Conservation (phyloP, 1,284 basidiomycete genomes). For the Ustilago curta region DNA sequence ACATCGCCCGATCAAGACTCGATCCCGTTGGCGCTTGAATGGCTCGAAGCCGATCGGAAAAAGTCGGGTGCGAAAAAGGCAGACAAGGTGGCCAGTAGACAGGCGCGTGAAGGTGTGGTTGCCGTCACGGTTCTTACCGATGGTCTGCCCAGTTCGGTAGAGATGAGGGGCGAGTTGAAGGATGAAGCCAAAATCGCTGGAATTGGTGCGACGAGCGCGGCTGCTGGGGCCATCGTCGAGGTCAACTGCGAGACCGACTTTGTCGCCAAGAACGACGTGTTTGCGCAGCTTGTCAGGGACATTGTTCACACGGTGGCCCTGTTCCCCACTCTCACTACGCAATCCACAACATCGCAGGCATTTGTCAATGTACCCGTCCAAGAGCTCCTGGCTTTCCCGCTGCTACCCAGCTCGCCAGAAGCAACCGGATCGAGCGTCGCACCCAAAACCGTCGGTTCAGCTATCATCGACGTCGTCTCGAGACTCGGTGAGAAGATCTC, state of each 20-base stretch:
- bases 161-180: slow-evolving; percentile 39
- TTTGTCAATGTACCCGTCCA: slow-evolving; percentile 46
- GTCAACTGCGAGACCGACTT: slow-evolving; percentile 98
- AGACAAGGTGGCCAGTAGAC: slow-evolving; percentile 81
- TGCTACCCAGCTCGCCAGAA: slow-evolving; percentile 48
- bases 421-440: slow-evolving; percentile 67
- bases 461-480: slow-evolving; percentile 83
- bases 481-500: slow-evolving; percentile 91
- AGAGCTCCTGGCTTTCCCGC: slow-evolving; percentile 67
- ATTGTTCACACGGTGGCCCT: slow-evolving; percentile 89
- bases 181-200: slow-evolving; percentile 69
- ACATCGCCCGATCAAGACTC: slow-evolving; percentile 75
- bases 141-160: slow-evolving; percentile 69
- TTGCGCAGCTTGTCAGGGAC: slow-evolving; percentile 80
- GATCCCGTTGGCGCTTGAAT: slow-evolving; percentile 79
- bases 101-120: slow-evolving; percentile 82
- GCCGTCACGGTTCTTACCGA: slow-evolving; percentile 79
- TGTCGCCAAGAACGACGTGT: slow-evolving; percentile 87
- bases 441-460: slow-evolving; percentile 76
- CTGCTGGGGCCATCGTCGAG: slow-evolving; percentile 86
- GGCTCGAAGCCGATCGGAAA: slow-evolving; percentile 82
- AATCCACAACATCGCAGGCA: not conserved
- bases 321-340: slow-evolving; percentile 73
- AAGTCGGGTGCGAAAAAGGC: slow-evolving; percentile 82
- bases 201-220: slow-evolving; percentile 40